Evolutionary conservation across 2,329 filamentous ascomycete species (phyloP).

Genomic region (Fusarium sp.): DNA sequence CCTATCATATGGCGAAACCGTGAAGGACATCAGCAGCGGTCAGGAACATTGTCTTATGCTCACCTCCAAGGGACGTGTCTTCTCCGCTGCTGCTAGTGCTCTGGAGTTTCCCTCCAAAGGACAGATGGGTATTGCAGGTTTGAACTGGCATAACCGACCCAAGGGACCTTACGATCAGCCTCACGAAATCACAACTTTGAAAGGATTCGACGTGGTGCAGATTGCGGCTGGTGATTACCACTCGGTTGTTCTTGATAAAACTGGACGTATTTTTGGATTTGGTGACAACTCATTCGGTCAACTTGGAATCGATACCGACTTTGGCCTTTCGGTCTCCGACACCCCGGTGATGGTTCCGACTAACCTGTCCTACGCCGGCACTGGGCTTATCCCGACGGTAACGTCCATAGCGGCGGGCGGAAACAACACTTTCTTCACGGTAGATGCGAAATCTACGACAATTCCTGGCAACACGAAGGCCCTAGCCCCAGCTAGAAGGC

Average conservation of each 20-base stretch:
- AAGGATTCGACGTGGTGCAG: conserved; percentile 76
- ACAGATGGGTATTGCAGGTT: conserved; percentile 86
- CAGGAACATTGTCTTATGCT: conserved; percentile 88
- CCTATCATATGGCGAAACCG: conserved; percentile 76
- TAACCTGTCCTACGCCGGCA: conserved; percentile 77
- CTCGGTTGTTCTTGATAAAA: conserved; percentile 80
- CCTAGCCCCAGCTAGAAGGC: conserved; percentile 50
- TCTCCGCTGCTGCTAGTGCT: conserved; percentile 85
- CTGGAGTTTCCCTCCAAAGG: conserved; percentile 83
- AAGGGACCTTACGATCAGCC: conserved; percentile 82
- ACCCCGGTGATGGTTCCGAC: conserved; percentile 78
- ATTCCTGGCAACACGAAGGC: conserved; percentile 27
- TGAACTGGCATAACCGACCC: conserved; percentile 84
- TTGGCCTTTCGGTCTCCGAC: conserved; percentile 72
- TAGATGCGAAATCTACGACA: conserved; percentile 75
- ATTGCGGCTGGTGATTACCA: conserved; percentile 91
- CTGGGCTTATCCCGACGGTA: conserved; percentile 72
- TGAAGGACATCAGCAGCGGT: conserved; percentile 81
- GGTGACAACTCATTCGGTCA: conserved; percentile 95
- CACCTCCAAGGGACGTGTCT: conserved; percentile 86
- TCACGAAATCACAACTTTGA: conserved; percentile 80
- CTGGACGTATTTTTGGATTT: conserved; percentile 85
- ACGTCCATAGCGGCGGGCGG: conserved; percentile 88
- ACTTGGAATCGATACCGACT: conserved; percentile 80
- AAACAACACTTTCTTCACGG: conserved; percentile 85